Conservation (phyloP, 768 basidiomycete species). For the Lactifluus echinatus region DNA sequence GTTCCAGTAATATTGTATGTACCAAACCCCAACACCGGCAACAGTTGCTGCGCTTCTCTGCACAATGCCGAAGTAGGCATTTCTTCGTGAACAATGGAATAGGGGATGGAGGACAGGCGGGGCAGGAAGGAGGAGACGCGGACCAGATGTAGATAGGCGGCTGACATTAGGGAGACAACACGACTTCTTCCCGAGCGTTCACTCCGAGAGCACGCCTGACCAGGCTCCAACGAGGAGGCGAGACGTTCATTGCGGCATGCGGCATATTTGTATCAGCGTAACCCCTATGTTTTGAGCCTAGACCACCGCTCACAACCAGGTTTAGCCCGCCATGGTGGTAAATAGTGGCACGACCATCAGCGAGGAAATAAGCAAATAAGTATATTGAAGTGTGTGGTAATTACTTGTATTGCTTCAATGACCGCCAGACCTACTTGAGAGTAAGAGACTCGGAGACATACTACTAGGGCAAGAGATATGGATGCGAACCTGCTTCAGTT, state of each 20-base stretch:
- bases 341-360: slow-evolving; percentile 43
- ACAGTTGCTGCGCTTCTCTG: slow-evolving; percentile 67
- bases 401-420: slow-evolving; percentile 63
- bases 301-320: slow-evolving; percentile 23
- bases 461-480: slow-evolving; percentile 62
- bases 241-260: slow-evolving; percentile 81
- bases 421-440: slow-evolving; percentile 57
- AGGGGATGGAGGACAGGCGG: too few relatives aligned
- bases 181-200: too few relatives aligned
- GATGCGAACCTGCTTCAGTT: slow-evolving; percentile 58
- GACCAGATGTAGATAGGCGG: too few relatives aligned
- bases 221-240: slow-evolving; percentile 73
- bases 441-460: slow-evolving; percentile 42
- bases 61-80: slow-evolving; percentile 64
- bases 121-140: too few relatives aligned
- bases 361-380: slow-evolving; percentile 67
- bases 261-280: slow-evolving; percentile 65
- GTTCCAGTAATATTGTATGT: slow-evolving; percentile 71
- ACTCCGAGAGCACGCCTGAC: too few relatives aligned
- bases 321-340: background rate
- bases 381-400: slow-evolving; percentile 79
- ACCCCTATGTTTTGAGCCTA: slow-evolving; percentile 79
- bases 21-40: slow-evolving; percentile 73
- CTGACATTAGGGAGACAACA: too few relatives aligned
- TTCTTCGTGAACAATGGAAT: slow-evolving; percentile 68